phyloP scores from a whole-genome alignment of 2,329 filamentous ascomycete species.

The Neofusicoccum umdonicola region DNA sequence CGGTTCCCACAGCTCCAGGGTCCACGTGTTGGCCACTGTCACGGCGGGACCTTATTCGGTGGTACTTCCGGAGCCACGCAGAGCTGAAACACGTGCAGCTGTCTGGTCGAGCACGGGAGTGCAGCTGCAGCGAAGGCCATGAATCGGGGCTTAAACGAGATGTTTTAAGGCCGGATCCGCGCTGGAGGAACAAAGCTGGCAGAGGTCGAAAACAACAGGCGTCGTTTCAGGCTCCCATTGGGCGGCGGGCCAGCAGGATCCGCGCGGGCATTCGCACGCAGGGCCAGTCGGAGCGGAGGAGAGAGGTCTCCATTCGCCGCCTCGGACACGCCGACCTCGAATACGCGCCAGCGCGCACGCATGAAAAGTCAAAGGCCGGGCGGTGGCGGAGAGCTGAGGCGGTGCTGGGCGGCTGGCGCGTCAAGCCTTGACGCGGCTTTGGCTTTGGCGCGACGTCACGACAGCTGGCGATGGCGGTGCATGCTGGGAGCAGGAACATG shows the following conservation, averaged over 20 bases:
- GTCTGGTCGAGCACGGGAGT: neutral
- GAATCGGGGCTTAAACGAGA: neutral
- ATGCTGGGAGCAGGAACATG: neutral
- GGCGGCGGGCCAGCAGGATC: neutral
- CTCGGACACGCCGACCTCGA: slow-evolving; percentile 2
- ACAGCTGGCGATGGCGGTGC: neutral
- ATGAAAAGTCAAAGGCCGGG: neutral
- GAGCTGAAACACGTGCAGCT: neutral
- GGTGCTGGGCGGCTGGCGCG: slow-evolving; percentile 10
- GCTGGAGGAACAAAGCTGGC: neutral
- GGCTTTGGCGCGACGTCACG: neutral
- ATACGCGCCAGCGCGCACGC: neutral
- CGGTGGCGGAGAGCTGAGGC: slow-evolving; percentile 2
- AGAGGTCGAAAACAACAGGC: neutral
- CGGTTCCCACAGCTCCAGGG: neutral
- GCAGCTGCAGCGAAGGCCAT: neutral
- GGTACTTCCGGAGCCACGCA: neutral
- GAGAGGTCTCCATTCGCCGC: neutral
- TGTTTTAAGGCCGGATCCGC: neutral
- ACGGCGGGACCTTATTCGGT: neutral
- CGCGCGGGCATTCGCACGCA: neutral
- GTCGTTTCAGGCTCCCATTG: slow-evolving; percentile 1
- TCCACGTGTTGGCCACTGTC: slow-evolving; percentile 7
- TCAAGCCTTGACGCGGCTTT: neutral
- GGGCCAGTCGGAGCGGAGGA: neutral